These are phyloP conservation scores for Pontederia crassipes DNA, from an alignment of 176 grass and related monocot genomes.

Conservation along the genomic window DNA sequence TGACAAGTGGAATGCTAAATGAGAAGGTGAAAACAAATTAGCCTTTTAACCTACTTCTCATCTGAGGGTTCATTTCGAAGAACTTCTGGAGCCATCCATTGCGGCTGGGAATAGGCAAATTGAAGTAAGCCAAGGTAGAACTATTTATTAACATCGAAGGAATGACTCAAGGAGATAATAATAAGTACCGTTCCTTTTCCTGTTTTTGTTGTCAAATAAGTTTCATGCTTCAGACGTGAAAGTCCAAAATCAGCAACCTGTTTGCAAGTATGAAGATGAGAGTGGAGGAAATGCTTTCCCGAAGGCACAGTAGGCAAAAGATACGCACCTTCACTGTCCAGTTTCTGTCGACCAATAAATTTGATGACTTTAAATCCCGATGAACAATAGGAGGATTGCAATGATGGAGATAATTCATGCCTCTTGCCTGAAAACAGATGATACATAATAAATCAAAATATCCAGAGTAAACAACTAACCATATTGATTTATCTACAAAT, in stretches of 20 bases:
- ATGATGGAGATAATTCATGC: slow-evolving; percentile 99
- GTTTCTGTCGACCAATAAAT: slow-evolving; percentile 98
- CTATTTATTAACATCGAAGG: neutral
- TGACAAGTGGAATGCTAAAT: neutral
- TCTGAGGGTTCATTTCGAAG: slow-evolving; percentile 94
- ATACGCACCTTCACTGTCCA: slow-evolving; percentile 83
- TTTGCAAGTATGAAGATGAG: slow-evolving; percentile 14
- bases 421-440: slow-evolving; percentile 54
- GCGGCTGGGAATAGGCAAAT: slow-evolving; percentile 41
- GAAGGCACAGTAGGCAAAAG: slow-evolving; percentile 2
- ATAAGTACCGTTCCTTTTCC: slow-evolving; percentile 83
- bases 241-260: slow-evolving; percentile 99
- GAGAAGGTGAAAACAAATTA: neutral
- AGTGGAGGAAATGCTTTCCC: neutral
- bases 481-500: too few relatives aligned
- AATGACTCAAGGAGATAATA: neutral
- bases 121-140: neutral
- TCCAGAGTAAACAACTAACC: too few relatives aligned
- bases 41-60: slow-evolving; percentile 49
- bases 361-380: slow-evolving; percentile 96
- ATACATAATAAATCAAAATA: neutral
- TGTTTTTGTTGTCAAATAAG: slow-evolving; percentile 83
- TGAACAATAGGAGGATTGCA: slow-evolving; percentile 81
- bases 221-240: slow-evolving; percentile 89
- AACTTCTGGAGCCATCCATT: slow-evolving; percentile 99